These are phyloP conservation scores for Erigeron philadelphicus DNA, from an alignment of 140 eudicot genomes.

Conservation along the genomic window DNA sequence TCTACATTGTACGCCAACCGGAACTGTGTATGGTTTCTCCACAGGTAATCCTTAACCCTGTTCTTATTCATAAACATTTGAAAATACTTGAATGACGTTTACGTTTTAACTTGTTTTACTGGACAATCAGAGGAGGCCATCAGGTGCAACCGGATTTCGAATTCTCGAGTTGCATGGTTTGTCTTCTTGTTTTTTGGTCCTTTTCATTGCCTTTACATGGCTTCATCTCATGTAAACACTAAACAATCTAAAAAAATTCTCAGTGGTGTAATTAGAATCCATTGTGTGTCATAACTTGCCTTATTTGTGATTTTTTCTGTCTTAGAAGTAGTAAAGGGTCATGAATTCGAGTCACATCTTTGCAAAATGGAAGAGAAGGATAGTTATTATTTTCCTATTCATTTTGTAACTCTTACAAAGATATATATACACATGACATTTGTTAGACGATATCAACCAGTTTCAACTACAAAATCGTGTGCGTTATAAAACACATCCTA, in stretches of 20 bases:
- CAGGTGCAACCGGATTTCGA: conserved; percentile 24
- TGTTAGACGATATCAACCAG: neutral
- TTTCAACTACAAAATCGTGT: too few relatives aligned
- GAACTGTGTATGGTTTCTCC: conserved; percentile 43
- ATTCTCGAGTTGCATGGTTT: conserved; percentile 6
- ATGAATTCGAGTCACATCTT: neutral
- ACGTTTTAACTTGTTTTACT: conserved; percentile 1
- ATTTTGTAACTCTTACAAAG: too few relatives aligned
- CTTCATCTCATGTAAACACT: conserved; percentile 19
- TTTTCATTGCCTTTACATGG: conserved; percentile 18
- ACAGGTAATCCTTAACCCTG: conserved; percentile 34
- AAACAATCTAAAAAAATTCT: neutral
- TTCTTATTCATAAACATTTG: conserved; percentile 8
- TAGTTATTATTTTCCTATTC: too few relatives aligned
- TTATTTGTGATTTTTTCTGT: neutral
- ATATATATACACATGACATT: too few relatives aligned
- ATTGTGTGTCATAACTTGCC: too few relatives aligned
- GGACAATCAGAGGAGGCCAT: conserved; percentile 20
- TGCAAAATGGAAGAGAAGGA: too few relatives aligned
- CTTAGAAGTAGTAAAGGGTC: neutral
- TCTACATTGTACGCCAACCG: conserved; percentile 81
- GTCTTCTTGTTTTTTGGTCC: conserved; percentile 15
- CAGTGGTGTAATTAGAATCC: too few relatives aligned
- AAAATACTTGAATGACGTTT: conserved; percentile 13
- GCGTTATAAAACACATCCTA: neutral